Percentiles rank a stretch among this genome's conserved stretches.
phyloP scores from a whole-genome alignment of 768 basidiomycete genomes.

The Filobasidium floriforme region DNA sequence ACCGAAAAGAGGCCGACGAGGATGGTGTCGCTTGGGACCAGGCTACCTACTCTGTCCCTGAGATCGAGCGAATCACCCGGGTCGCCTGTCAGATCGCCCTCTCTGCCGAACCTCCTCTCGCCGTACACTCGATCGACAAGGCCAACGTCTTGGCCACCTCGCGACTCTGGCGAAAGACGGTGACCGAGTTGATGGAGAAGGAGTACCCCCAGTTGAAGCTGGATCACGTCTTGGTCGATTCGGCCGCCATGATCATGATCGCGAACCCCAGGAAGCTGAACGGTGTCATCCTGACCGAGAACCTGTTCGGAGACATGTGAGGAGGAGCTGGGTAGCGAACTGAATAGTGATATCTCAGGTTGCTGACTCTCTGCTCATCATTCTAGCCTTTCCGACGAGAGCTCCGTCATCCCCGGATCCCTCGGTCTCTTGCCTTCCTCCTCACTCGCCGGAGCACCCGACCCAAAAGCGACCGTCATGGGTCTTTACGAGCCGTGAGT shows the following conservation, averaged over 20 bases:
- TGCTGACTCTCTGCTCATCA: not conserved
- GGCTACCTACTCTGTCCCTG: conserved; percentile 82
- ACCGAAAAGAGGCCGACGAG: conserved; percentile 74
- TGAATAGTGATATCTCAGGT: not conserved
- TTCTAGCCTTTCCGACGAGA: conserved; percentile 83
- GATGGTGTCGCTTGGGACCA: conserved; percentile 73
- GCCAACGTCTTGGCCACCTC: conserved; percentile 96
- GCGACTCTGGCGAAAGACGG: conserved; percentile 86
- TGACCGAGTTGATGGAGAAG: conserved; percentile 68
- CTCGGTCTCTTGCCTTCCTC: conserved; percentile 93
- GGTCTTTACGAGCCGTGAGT: conserved; percentile 82
- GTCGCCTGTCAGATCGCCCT: conserved; percentile 91
- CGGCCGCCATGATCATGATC: conserved; percentile 92
- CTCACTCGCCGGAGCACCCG: conserved; percentile 80
- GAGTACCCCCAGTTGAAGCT: conserved; percentile 84
- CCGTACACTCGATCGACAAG: conserved; percentile 92
- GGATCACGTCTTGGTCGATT: conserved; percentile 89
- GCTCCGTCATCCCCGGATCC: conserved; percentile 94
- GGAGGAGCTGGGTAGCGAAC: conserved; percentile 39
- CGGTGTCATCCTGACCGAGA: conserved; percentile 89
- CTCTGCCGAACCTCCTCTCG: conserved; percentile 69
- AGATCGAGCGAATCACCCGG: conserved; percentile 88
- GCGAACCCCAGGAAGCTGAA: conserved; percentile 83
- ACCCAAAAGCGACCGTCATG: conserved; percentile 64
- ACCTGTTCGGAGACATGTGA: conserved; percentile 95